These are phyloP conservation scores for Mariannaea sp. DNA, from an alignment of 2,329 filamentous ascomycete genomes.

Conservation along the genomic window DNA sequence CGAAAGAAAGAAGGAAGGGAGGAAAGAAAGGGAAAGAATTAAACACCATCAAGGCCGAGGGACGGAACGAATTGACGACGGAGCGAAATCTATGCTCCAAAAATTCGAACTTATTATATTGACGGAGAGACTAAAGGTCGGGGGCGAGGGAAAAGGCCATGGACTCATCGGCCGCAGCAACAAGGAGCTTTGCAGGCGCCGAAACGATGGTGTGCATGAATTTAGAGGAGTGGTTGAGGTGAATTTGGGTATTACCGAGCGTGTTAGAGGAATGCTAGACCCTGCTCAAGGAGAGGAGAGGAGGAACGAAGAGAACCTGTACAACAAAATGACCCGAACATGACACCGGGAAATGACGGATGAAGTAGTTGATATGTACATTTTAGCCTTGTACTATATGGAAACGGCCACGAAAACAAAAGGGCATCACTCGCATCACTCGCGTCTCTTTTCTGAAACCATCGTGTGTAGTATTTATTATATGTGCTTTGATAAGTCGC, in stretches of 20 bases:
- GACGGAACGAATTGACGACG: too few species aligned
- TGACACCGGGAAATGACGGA: constrained; percentile 5
- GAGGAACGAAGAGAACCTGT: constrained; percentile 14
- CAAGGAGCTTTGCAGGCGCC: too few species aligned
- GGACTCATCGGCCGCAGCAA: too few species aligned
- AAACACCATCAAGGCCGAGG: too few species aligned
- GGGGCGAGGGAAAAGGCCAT: too few species aligned
- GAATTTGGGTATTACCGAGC: constrained; percentile 24
- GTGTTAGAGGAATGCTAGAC: constrained; percentile 31
- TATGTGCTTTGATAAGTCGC: too few species aligned
- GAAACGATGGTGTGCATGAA: background rate
- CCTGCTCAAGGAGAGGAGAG: constrained; percentile 18
- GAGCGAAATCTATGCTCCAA: too few species aligned
- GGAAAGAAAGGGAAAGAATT: background rate
- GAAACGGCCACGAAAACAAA: constrained; percentile 2
- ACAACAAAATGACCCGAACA: constrained; percentile 28
- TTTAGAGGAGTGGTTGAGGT: too few species aligned
- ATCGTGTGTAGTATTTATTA: too few species aligned
- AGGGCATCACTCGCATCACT: background rate
- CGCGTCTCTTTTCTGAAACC: background rate
- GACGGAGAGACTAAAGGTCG: too few species aligned
- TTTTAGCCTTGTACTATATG: constrained; percentile 36
- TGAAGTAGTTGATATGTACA: constrained; percentile 30
- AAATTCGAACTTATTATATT: too few species aligned
- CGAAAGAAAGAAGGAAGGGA: background rate